Evolutionary conservation across 352 stramenopile species (phyloP), one percentile per base, ranked within the genome.

Genomic region (Pythium aquatile): DNA sequence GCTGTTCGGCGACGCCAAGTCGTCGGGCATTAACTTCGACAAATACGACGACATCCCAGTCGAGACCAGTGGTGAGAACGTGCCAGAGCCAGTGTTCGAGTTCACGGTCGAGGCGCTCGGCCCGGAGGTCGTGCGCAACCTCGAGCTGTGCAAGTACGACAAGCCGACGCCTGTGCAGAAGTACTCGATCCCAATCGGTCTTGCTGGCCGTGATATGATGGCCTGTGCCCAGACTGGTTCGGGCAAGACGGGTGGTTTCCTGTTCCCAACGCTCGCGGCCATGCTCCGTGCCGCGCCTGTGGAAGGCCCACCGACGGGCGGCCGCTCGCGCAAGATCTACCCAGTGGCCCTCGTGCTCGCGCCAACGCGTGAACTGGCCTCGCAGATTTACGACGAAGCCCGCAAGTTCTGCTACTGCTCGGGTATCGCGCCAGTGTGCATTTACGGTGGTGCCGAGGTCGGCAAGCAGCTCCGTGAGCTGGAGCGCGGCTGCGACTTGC

Each of bases 141-240:
- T 97, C 46, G 77, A 96, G 48, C 78, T 97, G 17, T 97, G 89
- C 79, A 90, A 97, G 68, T 99, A 99, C 87, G 69, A 58, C 47
- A 98, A 96, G 71, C 98, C 98, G 26, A 99, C 98, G 33, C 98
- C 98, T 5, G 97, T 99, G 35, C 98, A 99, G 72, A 99, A 99
- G 83, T 99, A 99, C 83, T 98, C 91, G 58, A 98, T 99, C 60
- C 97, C 97, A 44, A 99, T 99, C 72, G 83, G 83, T 76, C 77
- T 91, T 20, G 79, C 78, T 3, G 95, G 93, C 57, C 91, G 96
- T 57, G 98, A 99, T 75, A 91, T 99, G 69, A 99, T 99, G 97
- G 97, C 97, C 7, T 99, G 97, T 87, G 91, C 98, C 14, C 98
- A 99, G 81, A 99, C 98, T 44, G 97, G 97, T 69, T 98, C 90